A percentile compares a stretch with the other conserved stretches of the same genome.
phyloP scores from a whole-genome alignment of 805 yeast species.

The Wickerhamiella occidentalis region DNA sequence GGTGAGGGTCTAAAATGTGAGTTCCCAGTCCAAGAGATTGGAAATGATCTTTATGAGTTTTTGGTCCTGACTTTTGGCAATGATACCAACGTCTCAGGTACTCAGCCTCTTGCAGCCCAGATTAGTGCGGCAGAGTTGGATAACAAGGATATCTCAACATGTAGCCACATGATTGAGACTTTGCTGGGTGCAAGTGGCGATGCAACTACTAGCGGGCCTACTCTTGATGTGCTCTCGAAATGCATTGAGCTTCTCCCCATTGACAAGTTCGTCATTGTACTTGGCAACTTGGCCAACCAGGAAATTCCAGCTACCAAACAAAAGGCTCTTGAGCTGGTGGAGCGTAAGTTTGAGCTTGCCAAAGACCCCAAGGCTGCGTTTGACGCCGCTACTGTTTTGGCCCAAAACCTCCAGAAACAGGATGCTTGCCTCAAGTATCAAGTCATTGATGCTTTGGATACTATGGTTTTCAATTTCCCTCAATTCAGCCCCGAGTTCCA shows the following conservation, averaged over 20 bases:
- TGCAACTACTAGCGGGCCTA: conserved; percentile 27
- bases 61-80: conserved; percentile 38
- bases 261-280: conserved; percentile 53
- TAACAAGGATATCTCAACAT: conserved; percentile 16
- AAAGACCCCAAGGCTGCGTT: conserved; percentile 41
- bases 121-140: conserved; percentile 25
- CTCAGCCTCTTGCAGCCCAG: conserved; percentile 42
- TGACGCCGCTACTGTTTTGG: conserved; percentile 39
- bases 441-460: conserved; percentile 29
- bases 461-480: conserved; percentile 46
- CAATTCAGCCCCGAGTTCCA: conserved; percentile 32
- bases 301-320: conserved; percentile 36
- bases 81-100: conserved; percentile 30
- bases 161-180: conserved; percentile 20
- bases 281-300: conserved; percentile 32
- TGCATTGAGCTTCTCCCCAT: conserved; percentile 65
- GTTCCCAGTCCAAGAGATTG: conserved; percentile 39
- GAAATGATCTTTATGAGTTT: conserved; percentile 43
- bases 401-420: conserved; percentile 28
- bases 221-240: conserved; percentile 48
- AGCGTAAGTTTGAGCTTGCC: conserved; percentile 52
- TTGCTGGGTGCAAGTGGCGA: conserved; percentile 15
- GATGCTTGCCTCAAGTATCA: conserved; percentile 19
- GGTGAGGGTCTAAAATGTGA: neutral
- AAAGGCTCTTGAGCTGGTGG: conserved; percentile 50